phyloP scores from a whole-genome alignment of 495 filamentous ascomycete species.

The Xylaria castorea region DNA sequence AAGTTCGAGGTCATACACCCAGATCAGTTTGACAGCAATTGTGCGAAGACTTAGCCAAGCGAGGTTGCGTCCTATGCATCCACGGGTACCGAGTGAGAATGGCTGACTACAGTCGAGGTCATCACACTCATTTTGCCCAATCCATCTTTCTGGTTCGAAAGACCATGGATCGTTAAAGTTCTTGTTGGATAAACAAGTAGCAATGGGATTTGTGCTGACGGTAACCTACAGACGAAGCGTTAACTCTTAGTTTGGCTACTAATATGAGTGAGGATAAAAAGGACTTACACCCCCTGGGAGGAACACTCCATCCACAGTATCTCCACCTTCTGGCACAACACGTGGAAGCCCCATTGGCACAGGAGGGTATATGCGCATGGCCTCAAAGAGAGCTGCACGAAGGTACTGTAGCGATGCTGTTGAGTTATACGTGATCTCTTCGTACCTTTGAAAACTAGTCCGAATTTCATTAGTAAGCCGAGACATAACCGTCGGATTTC shows the following conservation, averaged over 20 bases:
- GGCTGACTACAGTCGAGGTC: constrained; percentile 40
- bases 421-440: not conserved
- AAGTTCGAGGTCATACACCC: constrained; percentile 40
- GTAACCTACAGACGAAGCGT: constrained; percentile 30
- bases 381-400: not conserved
- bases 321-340: no score
- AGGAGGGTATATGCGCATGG: constrained; percentile 29
- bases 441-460: not conserved
- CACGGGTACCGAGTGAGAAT: constrained; percentile 36
- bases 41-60: constrained; percentile 45
- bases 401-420: not conserved
- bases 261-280: no score
- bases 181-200: constrained; percentile 36
- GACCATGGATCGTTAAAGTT: constrained; percentile 43
- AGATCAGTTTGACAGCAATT: constrained; percentile 40
- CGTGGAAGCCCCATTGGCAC: no score
- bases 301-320: no score
- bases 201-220: constrained; percentile 45
- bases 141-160: constrained; percentile 49
- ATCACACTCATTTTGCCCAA: constrained; percentile 36
- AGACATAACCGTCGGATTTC: no score
- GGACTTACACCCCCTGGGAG: no score
- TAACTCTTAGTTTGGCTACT: not conserved
- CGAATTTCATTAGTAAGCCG: not conserved
- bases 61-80: constrained; percentile 42